phyloP scores from a whole-genome alignment of 2,329 filamentous ascomycete species.

The Cercospora beticola region DNA sequence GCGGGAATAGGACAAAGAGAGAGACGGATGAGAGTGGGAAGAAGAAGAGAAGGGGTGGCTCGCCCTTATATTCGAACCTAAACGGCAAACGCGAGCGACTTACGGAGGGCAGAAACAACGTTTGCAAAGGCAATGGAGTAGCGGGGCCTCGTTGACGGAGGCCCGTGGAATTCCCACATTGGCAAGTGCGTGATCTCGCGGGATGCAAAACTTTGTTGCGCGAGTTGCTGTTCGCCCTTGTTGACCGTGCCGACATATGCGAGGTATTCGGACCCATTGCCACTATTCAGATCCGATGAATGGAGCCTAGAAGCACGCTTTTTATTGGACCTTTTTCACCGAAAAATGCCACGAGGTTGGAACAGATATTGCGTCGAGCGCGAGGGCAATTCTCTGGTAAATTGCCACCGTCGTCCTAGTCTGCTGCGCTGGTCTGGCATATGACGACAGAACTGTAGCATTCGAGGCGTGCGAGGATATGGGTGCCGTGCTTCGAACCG shows the following conservation, averaged over 20 bases:
- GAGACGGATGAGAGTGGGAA: conserved; percentile 4
- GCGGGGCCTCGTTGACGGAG: conserved; percentile 22
- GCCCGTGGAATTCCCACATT: conserved; percentile 24
- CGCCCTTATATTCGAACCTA: conserved; percentile 14
- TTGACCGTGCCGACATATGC: conserved; percentile 17
- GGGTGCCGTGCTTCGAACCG: not conserved
- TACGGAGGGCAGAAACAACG: not conserved
- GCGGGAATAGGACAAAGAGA: conserved; percentile 3
- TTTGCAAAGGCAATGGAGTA: conserved; percentile 22
- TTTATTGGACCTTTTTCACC: conserved; percentile 13
- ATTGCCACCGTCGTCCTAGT: not conserved
- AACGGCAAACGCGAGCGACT: conserved; percentile 1
- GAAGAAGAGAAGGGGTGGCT: not conserved
- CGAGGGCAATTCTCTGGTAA: conserved; percentile 1
- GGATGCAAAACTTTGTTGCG: conserved; percentile 18
- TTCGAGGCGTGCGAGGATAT: not conserved
- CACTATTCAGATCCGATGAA: conserved; percentile 20
- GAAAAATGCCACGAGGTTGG: conserved; percentile 13
- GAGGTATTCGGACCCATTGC: conserved; percentile 17
- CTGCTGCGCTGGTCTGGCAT: not conserved
- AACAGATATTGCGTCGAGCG: conserved; percentile 4
- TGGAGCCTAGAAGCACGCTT: conserved; percentile 15
- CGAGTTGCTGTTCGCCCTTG: conserved; percentile 10
- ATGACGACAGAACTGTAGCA: not conserved
- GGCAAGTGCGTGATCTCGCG: conserved; percentile 17